These are phyloP conservation scores for Macroventuria anomochaeta DNA, from an alignment of 2,329 filamentous ascomycete species.

Conservation along the genomic window DNA sequence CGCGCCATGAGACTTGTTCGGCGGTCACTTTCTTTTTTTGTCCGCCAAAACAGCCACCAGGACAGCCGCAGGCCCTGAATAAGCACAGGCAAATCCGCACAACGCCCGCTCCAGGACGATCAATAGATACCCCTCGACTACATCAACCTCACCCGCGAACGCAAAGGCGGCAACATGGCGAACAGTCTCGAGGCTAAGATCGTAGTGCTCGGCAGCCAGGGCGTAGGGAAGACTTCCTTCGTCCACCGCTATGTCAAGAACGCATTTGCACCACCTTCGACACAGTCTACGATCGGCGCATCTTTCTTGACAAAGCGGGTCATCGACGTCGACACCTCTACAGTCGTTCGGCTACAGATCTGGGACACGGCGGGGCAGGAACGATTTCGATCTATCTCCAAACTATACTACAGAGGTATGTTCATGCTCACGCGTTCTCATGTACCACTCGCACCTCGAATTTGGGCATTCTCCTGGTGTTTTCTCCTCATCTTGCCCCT, in stretches of 20 bases:
- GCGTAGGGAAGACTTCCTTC: constrained; percentile 80
- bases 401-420: constrained; percentile 83
- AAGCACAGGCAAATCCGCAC: constrained; percentile 1
- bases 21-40: constrained; percentile 28
- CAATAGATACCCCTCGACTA: neutral
- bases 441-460: neutral
- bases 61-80: constrained; percentile 12
- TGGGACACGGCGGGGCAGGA: constrained; percentile 98
- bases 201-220: constrained; percentile 79
- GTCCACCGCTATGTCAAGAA: constrained; percentile 79
- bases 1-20: constrained; percentile 43
- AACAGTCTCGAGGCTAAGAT: constrained; percentile 79
- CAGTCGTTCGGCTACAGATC: constrained; percentile 87
- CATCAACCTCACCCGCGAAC: neutral
- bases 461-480: neutral
- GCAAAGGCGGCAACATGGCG: constrained; percentile 27
- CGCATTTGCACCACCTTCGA: constrained; percentile 66
- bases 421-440: constrained; percentile 1
- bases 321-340: constrained; percentile 80
- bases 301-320: constrained; percentile 70
- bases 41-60: constrained; percentile 16
- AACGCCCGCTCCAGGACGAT: neutral
- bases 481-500: constrained; percentile 6
- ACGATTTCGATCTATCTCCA: constrained; percentile 90
- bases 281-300: constrained; percentile 58